Conservation (phyloP, 306 rosid species). For the Astragalus membranaceus region DNA sequence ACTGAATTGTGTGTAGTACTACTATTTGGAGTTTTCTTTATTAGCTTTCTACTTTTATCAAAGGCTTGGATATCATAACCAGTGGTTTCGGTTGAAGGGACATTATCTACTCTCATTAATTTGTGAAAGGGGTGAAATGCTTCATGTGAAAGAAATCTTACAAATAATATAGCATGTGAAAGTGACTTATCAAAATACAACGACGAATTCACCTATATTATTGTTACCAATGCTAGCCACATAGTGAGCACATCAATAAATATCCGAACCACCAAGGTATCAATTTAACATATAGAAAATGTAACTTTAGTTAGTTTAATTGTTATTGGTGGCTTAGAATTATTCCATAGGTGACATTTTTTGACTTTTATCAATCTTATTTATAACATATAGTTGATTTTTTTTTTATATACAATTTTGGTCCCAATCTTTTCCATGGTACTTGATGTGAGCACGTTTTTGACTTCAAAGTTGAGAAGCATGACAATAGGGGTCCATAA, state of each 20-base stretch:
- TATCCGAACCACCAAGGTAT: not conserved
- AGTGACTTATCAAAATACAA: slow-evolving; percentile 22
- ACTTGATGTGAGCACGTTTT: slow-evolving; percentile 40
- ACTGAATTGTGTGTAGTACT: not conserved
- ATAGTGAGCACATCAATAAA: not conserved
- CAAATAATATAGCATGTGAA: slow-evolving; percentile 22
- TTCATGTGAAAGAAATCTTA: slow-evolving; percentile 10
- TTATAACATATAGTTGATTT: not conserved
- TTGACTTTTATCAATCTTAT: not conserved
- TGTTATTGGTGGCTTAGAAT: too few relatives aligned
- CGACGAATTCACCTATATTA: not conserved
- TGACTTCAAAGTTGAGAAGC: slow-evolving; percentile 5
- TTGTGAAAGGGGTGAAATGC: not conserved
- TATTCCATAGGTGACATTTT: not conserved
- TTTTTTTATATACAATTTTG: not conserved
- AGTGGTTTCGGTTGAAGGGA: not conserved
- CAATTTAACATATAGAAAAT: not conserved
- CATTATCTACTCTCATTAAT: slow-evolving; percentile 11
- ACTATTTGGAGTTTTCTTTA: not conserved
- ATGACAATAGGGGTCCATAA: slow-evolving; percentile 18
- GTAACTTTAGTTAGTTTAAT: too few relatives aligned
- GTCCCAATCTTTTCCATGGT: slow-evolving; percentile 18
- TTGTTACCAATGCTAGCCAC: not conserved
- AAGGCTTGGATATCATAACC: not conserved
- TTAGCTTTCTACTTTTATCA: not conserved